phyloP scores from a whole-genome alignment of 805 yeast genomes.

The Pichia thaimueangensis region DNA sequence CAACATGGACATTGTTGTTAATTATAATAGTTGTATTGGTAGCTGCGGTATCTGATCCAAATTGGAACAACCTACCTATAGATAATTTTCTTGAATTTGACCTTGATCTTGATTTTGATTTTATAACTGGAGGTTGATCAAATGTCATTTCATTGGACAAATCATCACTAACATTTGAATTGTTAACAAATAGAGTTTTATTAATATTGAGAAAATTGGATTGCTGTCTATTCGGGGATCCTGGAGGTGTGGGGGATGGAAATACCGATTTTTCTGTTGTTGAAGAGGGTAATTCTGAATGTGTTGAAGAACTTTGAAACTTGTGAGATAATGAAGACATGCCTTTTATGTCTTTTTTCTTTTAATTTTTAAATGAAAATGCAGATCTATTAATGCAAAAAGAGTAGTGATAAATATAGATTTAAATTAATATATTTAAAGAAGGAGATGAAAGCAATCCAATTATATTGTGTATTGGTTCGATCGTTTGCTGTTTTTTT shows the following conservation, averaged over 20 bases:
- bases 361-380: no score
- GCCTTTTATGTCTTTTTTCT: not conserved
- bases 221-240: conserved; percentile 5
- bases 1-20: conserved; percentile 7
- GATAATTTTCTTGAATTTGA: conserved; percentile 34
- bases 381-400: no score
- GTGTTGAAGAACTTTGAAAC: not conserved
- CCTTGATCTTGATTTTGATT: conserved; percentile 31
- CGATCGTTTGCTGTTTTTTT: no score
- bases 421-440: no score
- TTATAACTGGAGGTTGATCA: conserved; percentile 12
- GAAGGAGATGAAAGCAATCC: no score
- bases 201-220: not conserved
- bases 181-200: not conserved
- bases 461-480: no score
- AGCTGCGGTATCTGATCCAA: conserved; percentile 27
- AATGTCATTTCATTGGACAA: conserved; percentile 3
- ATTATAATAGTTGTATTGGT: conserved; percentile 1
- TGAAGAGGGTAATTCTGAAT: no score
- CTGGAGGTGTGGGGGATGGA: conserved; percentile 5
- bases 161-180: not conserved
- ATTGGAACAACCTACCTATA: conserved; percentile 34
- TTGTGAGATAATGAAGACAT: not conserved
- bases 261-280: not conserved
- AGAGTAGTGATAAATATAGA: no score